Conservation (phyloP, 2,329 filamentous ascomycete genomes). For the Orbilia blumenaviensis region DNA sequence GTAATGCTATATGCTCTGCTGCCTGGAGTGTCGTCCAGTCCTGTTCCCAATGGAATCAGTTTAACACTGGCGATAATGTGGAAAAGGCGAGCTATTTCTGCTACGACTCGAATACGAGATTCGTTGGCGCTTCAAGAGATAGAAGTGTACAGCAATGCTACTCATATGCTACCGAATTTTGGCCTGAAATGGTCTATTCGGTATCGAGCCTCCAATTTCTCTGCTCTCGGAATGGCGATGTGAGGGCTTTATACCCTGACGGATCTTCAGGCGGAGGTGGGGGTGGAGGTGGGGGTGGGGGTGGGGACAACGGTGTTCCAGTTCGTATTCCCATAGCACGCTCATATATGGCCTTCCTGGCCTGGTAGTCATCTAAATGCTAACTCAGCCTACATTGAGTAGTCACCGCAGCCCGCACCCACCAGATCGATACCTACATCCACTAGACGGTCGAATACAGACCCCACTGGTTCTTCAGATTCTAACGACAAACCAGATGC, state of each 20-base stretch:
- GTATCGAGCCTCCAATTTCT: constrained; percentile 39
- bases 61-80: constrained; percentile 17
- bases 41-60: constrained; percentile 36
- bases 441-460: neutral
- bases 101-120: constrained; percentile 42
- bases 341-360: neutral
- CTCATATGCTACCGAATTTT: constrained; percentile 43
- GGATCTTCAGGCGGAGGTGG: neutral
- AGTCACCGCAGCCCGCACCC: constrained; percentile 43
- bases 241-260: constrained; percentile 27
- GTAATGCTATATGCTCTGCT: constrained; percentile 16
- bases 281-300: constrained; percentile 12
- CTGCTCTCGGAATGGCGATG: constrained; percentile 40
- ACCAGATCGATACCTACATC: constrained; percentile 22
- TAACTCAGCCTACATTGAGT: neutral
- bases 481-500: constrained; percentile 11
- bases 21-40: constrained; percentile 26
- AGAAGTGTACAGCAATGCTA: constrained; percentile 39
- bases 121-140: constrained; percentile 41
- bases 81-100: constrained; percentile 49
- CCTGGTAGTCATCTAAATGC: neutral
- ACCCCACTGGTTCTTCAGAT: neutral
- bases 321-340: constrained; percentile 16
- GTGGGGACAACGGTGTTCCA: constrained; percentile 31
- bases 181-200: constrained; percentile 23